A percentile compares a stretch with the other conserved stretches of the same genome.
phyloP scores from a whole-genome alignment of 176 grass and related monocot genomes.

The Juncus effusus region DNA sequence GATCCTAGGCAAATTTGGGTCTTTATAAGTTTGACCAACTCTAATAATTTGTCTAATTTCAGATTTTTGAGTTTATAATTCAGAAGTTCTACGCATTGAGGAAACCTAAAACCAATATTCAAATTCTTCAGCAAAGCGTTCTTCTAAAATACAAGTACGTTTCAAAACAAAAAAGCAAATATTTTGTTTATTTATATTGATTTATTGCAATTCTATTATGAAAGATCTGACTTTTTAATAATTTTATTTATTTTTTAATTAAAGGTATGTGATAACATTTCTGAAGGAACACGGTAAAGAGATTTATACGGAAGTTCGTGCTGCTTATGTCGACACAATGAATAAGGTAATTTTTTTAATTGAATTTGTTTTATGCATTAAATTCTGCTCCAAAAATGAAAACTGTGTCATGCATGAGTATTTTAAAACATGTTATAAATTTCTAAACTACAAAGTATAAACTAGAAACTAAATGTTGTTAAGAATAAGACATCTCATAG shows the following conservation, averaged over 20 bases:
- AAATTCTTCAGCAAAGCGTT: slow-evolving; percentile 96
- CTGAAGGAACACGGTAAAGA: slow-evolving; percentile 98
- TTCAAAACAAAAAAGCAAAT: neutral
- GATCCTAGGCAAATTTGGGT: too few species aligned
- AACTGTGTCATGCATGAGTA: too few species aligned
- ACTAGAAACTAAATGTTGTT: too few species aligned
- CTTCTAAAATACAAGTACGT: slow-evolving; percentile 98
- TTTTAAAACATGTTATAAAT: too few species aligned
- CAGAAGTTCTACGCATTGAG: slow-evolving; percentile 98
- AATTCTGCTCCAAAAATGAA: too few species aligned
- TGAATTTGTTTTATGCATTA: neutral
- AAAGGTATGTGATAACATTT: slow-evolving; percentile 76
- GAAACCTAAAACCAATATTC: slow-evolving; percentile 99
- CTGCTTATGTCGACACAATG: slow-evolving; percentile 97
- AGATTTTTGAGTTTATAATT: slow-evolving; percentile 92
- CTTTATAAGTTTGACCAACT: neutral
- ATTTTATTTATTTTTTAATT: slow-evolving; percentile 19
- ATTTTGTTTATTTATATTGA: neutral
- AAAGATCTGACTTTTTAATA: slow-evolving; percentile 15
- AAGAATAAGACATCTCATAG: too few species aligned
- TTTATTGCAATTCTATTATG: slow-evolving; percentile 19
- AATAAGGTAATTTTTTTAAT: slow-evolving; percentile 56
- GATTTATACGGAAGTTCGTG: slow-evolving; percentile 91
- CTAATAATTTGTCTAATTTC: slow-evolving; percentile 26
- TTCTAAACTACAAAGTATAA: too few species aligned